Evolutionary conservation across 2,329 filamentous ascomycete species (phyloP).

Genomic region (Neofusicoccum ribis): DNA sequence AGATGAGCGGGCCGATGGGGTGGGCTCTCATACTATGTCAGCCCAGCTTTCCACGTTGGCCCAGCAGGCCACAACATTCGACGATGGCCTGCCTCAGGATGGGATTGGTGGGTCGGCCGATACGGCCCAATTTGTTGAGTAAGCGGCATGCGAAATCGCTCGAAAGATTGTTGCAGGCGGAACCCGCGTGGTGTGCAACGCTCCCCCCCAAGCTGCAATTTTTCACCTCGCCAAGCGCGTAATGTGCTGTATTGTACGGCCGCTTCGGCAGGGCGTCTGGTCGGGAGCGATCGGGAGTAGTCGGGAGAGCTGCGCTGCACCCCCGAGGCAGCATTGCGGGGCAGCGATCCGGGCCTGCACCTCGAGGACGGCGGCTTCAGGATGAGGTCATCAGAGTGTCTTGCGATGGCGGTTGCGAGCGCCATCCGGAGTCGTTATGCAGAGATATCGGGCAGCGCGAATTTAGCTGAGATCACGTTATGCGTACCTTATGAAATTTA

Average conservation of each 20-base stretch:
- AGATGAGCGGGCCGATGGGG: conserved; percentile 16
- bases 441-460: not conserved
- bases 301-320: conserved; percentile 9
- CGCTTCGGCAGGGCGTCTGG: not conserved
- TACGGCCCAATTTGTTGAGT: conserved; percentile 7
- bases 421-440: too few species aligned
- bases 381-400: conserved; percentile 2
- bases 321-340: conserved; percentile 18
- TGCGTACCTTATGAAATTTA: not conserved
- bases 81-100: conserved; percentile 15
- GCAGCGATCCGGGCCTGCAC: not conserved
- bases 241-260: not conserved
- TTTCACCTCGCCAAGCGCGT: not conserved
- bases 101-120: conserved; percentile 9
- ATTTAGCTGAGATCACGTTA: conserved; percentile 8
- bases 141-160: conserved; percentile 16
- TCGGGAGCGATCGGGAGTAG: conserved; percentile 5
- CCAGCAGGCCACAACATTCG: conserved; percentile 18
- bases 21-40: conserved; percentile 18
- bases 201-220: not conserved
- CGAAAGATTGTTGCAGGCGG: not conserved
- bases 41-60: conserved; percentile 12
- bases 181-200: not conserved
- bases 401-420: not conserved
- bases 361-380: too few species aligned